Conservation (phyloP, 2,329 filamentous ascomycete species). For the Colletotrichum sp. region DNA sequence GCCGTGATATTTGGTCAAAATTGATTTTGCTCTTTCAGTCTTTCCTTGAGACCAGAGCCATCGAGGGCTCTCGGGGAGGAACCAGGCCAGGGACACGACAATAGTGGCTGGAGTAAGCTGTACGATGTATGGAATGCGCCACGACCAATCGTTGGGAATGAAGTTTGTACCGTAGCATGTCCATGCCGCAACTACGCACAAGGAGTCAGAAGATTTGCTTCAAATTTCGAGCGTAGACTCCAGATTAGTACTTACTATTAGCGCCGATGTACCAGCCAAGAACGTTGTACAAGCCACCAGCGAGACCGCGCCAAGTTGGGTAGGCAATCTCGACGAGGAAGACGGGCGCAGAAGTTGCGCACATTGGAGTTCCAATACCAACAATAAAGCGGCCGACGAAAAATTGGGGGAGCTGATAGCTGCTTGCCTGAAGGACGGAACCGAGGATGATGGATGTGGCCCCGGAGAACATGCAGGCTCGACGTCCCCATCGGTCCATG, state of each 20-base stretch:
- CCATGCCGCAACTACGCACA: conserved; percentile 41
- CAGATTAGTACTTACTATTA: conserved; percentile 12
- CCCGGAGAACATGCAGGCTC: neutral
- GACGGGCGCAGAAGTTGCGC: conserved; percentile 22
- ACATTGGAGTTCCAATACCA: conserved; percentile 18
- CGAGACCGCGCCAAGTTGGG: conserved; percentile 24
- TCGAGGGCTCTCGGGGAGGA: conserved; percentile 51
- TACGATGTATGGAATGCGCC: conserved; percentile 50
- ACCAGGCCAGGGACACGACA: conserved; percentile 51
- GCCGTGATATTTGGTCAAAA: conserved; percentile 46
- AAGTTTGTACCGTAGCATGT: conserved; percentile 50
- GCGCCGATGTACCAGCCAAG: conserved; percentile 24
- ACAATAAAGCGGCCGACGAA: conserved; percentile 23
- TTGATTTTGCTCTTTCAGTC: conserved; percentile 28
- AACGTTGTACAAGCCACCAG: conserved; percentile 23
- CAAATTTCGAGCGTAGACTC: accelerated
- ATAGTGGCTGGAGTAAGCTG: conserved; percentile 48
- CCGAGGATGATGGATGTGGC: conserved; percentile 13
- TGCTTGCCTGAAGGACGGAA: conserved; percentile 22
- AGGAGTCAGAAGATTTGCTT: accelerated
- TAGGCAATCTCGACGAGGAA: conserved; percentile 25
- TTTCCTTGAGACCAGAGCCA: conserved; percentile 42
- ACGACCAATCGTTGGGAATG: conserved; percentile 51
- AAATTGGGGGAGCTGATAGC: conserved; percentile 21
- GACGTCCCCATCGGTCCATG: conserved; percentile 25